These are phyloP conservation scores for Rosellinia necatrix DNA, from an alignment of 2,329 filamentous ascomycete species.

Conservation along the genomic window DNA sequence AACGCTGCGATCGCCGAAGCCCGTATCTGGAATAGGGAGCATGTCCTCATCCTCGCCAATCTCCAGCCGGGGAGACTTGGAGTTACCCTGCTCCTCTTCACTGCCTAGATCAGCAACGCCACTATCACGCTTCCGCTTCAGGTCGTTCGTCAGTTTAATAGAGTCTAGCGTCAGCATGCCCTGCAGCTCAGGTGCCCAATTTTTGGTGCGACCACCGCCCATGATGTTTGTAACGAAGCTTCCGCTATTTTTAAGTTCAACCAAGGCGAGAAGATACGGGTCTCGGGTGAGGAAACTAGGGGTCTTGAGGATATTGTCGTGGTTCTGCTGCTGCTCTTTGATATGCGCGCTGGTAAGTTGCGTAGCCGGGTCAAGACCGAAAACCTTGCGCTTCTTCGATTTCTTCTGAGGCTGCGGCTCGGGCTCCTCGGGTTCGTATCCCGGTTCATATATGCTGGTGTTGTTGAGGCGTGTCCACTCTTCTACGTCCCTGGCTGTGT, in stretches of 20 bases:
- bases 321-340: slow-evolving; percentile 83
- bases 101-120: slow-evolving; percentile 80
- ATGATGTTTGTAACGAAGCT: slow-evolving; percentile 88
- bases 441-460: slow-evolving; percentile 65
- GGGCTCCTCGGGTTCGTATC: slow-evolving; percentile 62
- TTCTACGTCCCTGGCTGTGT: slow-evolving; percentile 63
- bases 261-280: slow-evolving; percentile 81
- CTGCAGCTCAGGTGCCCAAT: slow-evolving; percentile 90
- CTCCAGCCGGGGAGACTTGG: slow-evolving; percentile 72
- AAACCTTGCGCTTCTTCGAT: slow-evolving; percentile 78
- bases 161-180: slow-evolving; percentile 89
- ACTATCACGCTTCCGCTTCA: slow-evolving; percentile 93
- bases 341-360: slow-evolving; percentile 78
- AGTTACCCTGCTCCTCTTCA: slow-evolving; percentile 64
- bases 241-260: slow-evolving; percentile 90
- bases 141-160: slow-evolving; percentile 74
- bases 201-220: slow-evolving; percentile 74
- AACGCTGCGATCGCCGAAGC: slow-evolving; percentile 58
- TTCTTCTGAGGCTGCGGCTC: slow-evolving; percentile 73
- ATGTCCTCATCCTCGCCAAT: slow-evolving; percentile 69
- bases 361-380: slow-evolving; percentile 81
- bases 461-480: slow-evolving; percentile 60
- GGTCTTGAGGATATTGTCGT: slow-evolving; percentile 82
- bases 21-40: slow-evolving; percentile 52
- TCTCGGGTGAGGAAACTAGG: slow-evolving; percentile 85